A percentile compares a stretch with the other conserved stretches of the same genome.
phyloP scores from a whole-genome alignment of 352 stramenopile genomes.

The Globisporangium apiculatum region DNA sequence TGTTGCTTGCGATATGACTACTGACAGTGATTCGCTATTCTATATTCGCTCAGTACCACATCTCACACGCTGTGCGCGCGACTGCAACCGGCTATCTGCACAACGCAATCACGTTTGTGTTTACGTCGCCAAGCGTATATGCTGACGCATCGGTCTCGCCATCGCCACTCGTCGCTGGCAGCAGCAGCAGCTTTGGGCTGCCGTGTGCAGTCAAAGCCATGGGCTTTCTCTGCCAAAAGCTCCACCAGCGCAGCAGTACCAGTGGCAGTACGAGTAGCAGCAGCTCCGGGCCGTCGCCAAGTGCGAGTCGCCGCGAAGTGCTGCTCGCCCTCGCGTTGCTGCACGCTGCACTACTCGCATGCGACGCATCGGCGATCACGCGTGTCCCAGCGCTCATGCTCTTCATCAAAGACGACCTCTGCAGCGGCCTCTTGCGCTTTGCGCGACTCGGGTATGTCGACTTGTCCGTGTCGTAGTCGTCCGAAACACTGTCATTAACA shows the following conservation, averaged over 20 bases:
- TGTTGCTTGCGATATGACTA: neutral
- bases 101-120: slow-evolving; percentile 59
- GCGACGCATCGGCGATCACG: slow-evolving; percentile 39
- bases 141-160: slow-evolving; percentile 15
- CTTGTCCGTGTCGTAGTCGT: neutral
- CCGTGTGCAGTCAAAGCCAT: slow-evolving; percentile 75
- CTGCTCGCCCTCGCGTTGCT: slow-evolving; percentile 67
- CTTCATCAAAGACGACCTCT: slow-evolving; percentile 83
- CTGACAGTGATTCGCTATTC: neutral
- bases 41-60: slow-evolving; percentile 29
- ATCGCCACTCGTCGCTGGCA: neutral
- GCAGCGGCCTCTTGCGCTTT: slow-evolving; percentile 63
- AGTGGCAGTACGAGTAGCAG: slow-evolving; percentile 7
- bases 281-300: neutral
- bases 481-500: too few relatives aligned
- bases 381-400: slow-evolving; percentile 62
- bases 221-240: slow-evolving; percentile 77
- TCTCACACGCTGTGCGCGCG: slow-evolving; percentile 51
- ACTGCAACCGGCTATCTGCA: slow-evolving; percentile 60
- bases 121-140: slow-evolving; percentile 46
- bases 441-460: slow-evolving; percentile 49
- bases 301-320: slow-evolving; percentile 36
- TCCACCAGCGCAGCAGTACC: slow-evolving; percentile 35
- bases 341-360: slow-evolving; percentile 41
- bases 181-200: slow-evolving; percentile 40